Base-by-base conservation (phyloP, 352 stramenopile genomes). In the Phytophthora pluvialis region DNA sequence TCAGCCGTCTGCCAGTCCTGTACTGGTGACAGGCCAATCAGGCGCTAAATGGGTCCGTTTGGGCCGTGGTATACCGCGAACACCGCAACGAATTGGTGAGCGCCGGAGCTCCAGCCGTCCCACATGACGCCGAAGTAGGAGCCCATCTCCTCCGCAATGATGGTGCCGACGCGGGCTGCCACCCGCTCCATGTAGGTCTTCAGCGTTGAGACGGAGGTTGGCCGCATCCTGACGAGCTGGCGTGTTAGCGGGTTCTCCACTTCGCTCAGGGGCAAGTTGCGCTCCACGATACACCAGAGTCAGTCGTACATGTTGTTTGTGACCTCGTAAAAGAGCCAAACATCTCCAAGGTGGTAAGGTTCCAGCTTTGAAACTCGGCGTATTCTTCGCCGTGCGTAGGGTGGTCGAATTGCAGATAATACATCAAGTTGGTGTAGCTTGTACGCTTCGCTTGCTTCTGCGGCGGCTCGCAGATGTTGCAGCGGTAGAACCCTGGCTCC, bases 381-480 rank as follows among this genome's bases (percentile, higher is more conserved):
- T 35, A 35, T 9, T 35, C 31, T 35, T 35, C 9, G 31, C 31
- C 9, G 31, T 35, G 31, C 31, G 31, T 35, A 9, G 31, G 31
- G 31, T 35, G 31, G 31, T 21, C 16, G 12, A 13, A 43, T 9
- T 43, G 13, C 38, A 43, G 11, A 16, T 21, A 16, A 11, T 3
- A 43, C 13, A 43, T 43, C 15, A 43, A 16, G 38, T 43, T 43
- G 6, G 38, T 43, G 38, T 0, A 44, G 38, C 13, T 13, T 43
- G 9, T 35, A 9, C 31, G 31, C 5, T 61, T 52, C 4, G 64
- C 49, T 48, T 72, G 64, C 38, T 72, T 72, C 33, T 48, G 56
- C 11, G 7, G 28, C 13, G 36, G 28, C 32, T 51, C 43, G 35
- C 57, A 72, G n/a, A 72, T 60, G 38, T 72, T 72, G 51, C 56